These are phyloP conservation scores for Davidsoniella eucalypti DNA, from an alignment of 2,329 filamentous ascomycete genomes.

Conservation along the genomic window DNA sequence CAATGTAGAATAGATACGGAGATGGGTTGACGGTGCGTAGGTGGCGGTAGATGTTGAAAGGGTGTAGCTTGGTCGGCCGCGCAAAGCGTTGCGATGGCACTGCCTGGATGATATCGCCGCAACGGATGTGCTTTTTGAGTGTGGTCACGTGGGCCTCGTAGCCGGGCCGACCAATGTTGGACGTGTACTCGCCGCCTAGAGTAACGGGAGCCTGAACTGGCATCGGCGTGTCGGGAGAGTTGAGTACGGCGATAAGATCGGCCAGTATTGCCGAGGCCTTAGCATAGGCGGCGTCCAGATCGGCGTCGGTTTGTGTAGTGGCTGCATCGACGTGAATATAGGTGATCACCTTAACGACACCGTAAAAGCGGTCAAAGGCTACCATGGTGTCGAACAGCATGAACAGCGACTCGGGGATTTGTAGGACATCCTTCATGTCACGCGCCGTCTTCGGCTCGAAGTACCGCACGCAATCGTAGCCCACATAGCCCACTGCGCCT, in stretches of 20 bases:
- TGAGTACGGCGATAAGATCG: slow-evolving; percentile 53
- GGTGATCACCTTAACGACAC: slow-evolving; percentile 82
- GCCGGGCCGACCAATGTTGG: slow-evolving; percentile 76
- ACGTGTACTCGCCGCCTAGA: slow-evolving; percentile 63
- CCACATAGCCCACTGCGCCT: slow-evolving; percentile 89
- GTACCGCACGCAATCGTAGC: slow-evolving; percentile 93
- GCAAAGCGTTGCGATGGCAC: slow-evolving; percentile 90
- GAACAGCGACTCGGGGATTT: slow-evolving; percentile 85
- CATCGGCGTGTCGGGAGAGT: slow-evolving; percentile 57
- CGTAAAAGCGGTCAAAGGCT: slow-evolving; percentile 88
- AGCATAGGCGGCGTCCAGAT: slow-evolving; percentile 42
- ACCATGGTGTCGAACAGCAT: slow-evolving; percentile 95
- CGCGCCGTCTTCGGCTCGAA: slow-evolving; percentile 95
- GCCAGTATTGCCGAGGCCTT: slow-evolving; percentile 48
- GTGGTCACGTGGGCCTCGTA: slow-evolving; percentile 80
- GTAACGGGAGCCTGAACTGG: slow-evolving; percentile 60
- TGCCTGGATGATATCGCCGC: slow-evolving; percentile 92
- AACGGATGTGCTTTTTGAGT: slow-evolving; percentile 79
- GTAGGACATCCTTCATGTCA: slow-evolving; percentile 71
- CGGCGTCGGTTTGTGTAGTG: slow-evolving; percentile 34
- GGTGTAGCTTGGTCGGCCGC: slow-evolving; percentile 76
- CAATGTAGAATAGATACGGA: slow-evolving; percentile 91
- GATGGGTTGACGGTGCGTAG: slow-evolving; percentile 95
- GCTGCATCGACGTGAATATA: slow-evolving; percentile 58
- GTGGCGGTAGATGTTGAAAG: slow-evolving; percentile 95